Evolutionary conservation across 768 basidiomycete genomes (phyloP), one percentile per base, ranked within the genome.

Genomic region (Trametes villosa): DNA sequence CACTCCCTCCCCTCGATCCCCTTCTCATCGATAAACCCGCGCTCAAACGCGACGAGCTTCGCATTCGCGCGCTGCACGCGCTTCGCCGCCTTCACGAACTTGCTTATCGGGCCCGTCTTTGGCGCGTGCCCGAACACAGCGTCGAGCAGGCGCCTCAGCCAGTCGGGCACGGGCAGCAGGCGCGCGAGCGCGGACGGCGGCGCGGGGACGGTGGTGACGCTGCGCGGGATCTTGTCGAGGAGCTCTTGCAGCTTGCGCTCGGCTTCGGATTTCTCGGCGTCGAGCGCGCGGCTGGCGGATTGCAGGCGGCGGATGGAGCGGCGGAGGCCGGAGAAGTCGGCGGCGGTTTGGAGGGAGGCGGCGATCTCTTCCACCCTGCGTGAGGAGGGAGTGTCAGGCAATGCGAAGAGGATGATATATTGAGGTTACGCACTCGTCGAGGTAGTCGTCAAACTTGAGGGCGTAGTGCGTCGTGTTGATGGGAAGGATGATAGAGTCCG

Each of bases 1-100:
- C 94, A 96, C 70, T 91, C 88, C n/a, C 91, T 79, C 53, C 87
- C 85, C 64, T 86, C 85, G 60, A 94, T 85, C 0, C 93, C 94
- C 17, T 77, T 84, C 68, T 88, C 78, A 5, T 84, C 85, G 60
- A 95, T 88, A 71, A 96, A 92, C 1, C 92, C 91, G 51, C 82
- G 83, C 71, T 94, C 92, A 65, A 93, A 92, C 4, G 76, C 73
- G 11, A 79, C 72, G 18, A 93, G 74, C 71, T 87, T 90, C 74
- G 80, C 74, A 72, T 92, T 92, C 17, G 79, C 82, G 53, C 66
- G 75, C 53, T 75, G 77, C 17, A 91, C 82, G 27, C 85, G 83
- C 67, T n/a, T n/a, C n/a, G n/a, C n/a, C n/a, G n/a, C n/a, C n/a
- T n/a, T n/a, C n/a, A n/a, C n/a, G n/a, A n/a, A n/a, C n/a, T n/a